Conservation (phyloP, 306 rosid genomes). For the Quercus gilva region DNA sequence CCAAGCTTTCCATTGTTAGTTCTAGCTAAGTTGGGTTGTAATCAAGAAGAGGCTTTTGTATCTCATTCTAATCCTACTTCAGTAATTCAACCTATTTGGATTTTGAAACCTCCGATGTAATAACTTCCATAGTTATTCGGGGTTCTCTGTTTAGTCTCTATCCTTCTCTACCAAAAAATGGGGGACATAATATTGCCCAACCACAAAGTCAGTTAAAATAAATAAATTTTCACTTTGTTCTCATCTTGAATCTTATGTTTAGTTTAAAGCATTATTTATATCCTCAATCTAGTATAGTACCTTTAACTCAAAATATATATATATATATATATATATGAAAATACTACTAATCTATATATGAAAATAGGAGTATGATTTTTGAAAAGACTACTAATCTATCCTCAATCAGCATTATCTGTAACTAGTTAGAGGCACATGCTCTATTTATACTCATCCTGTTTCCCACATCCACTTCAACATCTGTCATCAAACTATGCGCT, state of each 20-base stretch:
- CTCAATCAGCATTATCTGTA: neutral
- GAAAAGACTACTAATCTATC: neutral
- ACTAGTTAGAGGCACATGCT: neutral
- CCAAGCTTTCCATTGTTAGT: too few relatives aligned
- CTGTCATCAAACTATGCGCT: neutral
- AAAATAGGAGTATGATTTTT: neutral
- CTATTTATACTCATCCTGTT: neutral
- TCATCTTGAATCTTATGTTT: neutral
- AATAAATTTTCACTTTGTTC: neutral
- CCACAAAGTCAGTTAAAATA: neutral
- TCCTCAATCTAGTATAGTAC: neutral
- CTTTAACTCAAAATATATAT: too few relatives aligned
- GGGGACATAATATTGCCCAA: neutral
- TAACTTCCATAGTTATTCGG: too few relatives aligned
- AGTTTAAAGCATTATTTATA: neutral
- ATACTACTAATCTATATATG: too few relatives aligned
- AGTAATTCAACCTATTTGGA: too few relatives aligned
- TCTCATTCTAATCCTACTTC: too few relatives aligned
- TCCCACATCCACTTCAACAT: neutral
- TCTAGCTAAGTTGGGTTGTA: too few relatives aligned
- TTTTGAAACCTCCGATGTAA: too few relatives aligned
- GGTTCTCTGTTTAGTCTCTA: too few relatives aligned
- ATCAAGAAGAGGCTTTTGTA: too few relatives aligned
- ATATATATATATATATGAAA: too few relatives aligned
- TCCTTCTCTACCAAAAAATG: too few relatives aligned